A percentile compares a stretch with the other conserved stretches of the same genome.
phyloP scores from a whole-genome alignment of 441 rosid genomes.

The Viola pubescens region DNA sequence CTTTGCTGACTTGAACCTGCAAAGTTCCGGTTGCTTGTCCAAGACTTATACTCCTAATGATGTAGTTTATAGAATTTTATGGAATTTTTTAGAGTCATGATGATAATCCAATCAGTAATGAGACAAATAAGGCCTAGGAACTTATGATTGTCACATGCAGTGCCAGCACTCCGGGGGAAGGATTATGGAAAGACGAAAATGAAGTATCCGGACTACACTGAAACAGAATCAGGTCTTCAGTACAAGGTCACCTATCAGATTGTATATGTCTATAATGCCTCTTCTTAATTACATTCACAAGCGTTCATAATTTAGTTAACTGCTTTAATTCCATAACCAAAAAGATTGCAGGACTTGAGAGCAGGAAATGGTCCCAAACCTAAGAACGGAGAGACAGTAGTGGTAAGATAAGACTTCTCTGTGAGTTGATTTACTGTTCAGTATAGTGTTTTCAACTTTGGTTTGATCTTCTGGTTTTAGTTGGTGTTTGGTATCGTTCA shows the following conservation, averaged over 20 bases:
- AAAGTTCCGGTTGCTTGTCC: neutral
- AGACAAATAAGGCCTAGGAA: neutral
- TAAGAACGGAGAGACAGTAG: slow-evolving; percentile 68
- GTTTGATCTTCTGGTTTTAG: neutral
- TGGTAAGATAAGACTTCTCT: slow-evolving; percentile 38
- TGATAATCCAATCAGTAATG: neutral
- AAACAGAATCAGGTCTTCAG: slow-evolving; percentile 87
- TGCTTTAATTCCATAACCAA: slow-evolving; percentile 19
- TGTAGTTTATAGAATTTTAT: neutral
- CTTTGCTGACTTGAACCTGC: neutral
- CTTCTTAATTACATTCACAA: neutral
- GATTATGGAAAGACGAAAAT: slow-evolving; percentile 92
- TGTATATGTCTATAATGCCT: slow-evolving; percentile 10
- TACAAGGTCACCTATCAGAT: slow-evolving; percentile 51
- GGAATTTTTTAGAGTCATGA: neutral
- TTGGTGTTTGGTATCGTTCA: slow-evolving; percentile 5
- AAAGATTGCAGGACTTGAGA: slow-evolving; percentile 67
- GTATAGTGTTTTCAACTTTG: neutral
- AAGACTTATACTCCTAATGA: neutral
- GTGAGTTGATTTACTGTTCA: slow-evolving; percentile 3
- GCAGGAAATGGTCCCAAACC: slow-evolving; percentile 72
- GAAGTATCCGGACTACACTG: slow-evolving; percentile 76
- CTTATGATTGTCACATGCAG: slow-evolving; percentile 29
- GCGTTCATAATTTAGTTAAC: slow-evolving; percentile 3
- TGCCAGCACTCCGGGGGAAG: slow-evolving; percentile 92